phyloP scores from a whole-genome alignment of 805 yeast genomes.

The fission yeast (Schizosaccharomyces pombe) region DNA sequence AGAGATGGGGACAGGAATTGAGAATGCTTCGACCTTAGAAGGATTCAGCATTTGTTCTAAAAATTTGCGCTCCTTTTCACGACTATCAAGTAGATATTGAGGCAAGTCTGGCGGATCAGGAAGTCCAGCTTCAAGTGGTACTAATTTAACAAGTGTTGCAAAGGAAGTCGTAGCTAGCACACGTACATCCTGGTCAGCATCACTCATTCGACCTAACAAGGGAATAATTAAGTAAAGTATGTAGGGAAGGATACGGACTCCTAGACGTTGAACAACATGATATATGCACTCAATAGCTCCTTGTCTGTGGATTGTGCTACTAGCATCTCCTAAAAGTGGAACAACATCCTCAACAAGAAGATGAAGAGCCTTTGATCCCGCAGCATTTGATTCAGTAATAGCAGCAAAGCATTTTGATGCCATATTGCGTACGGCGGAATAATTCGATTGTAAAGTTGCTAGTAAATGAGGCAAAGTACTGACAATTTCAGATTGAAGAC shows the following conservation, averaged over 20 bases:
- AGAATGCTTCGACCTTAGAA: conserved; percentile 64
- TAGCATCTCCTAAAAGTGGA: conserved; percentile 61
- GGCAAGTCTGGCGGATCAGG: conserved; percentile 90
- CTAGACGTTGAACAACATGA: conserved; percentile 70
- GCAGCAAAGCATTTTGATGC: conserved; percentile 76
- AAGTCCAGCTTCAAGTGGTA: conserved; percentile 91
- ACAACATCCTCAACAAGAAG: conserved; percentile 52
- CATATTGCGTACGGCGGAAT: conserved; percentile 68
- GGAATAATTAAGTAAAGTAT: conserved; percentile 91
- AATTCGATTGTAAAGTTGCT: conserved; percentile 37
- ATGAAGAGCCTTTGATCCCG: conserved; percentile 37
- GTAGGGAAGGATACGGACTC: conserved; percentile 70
- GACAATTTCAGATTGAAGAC: conserved; percentile 26
- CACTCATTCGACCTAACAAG: conserved; percentile 93
- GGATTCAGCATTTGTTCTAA: conserved; percentile 97
- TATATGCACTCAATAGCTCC: conserved; percentile 85
- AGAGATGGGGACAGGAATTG: conserved; percentile 69
- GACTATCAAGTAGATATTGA: conserved; percentile 53
- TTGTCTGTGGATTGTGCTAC: conserved; percentile 49
- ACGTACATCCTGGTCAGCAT: conserved; percentile 69
- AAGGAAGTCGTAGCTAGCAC: conserved; percentile 82
- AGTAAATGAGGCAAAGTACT: conserved; percentile 30
- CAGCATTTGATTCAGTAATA: conserved; percentile 44
- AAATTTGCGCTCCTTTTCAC: conserved; percentile 83
- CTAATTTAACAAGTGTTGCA: conserved; percentile 84